phyloP scores from a whole-genome alignment of 2,329 filamentous ascomycete genomes.

The Fusarium humuli region DNA sequence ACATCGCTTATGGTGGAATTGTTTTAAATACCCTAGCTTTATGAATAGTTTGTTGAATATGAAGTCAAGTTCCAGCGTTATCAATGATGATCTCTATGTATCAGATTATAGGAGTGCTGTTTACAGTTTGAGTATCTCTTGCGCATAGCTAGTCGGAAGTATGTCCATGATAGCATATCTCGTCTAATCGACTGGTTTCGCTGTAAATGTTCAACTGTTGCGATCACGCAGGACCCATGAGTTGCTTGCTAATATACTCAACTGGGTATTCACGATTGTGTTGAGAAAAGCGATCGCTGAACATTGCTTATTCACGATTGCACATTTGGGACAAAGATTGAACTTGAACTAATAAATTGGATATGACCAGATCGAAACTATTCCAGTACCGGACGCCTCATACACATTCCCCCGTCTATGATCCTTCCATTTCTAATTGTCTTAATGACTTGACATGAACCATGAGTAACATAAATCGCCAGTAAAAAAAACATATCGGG shows the following conservation, averaged over 20 bases:
- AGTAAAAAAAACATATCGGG: constrained; percentile 36
- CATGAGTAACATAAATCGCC: constrained; percentile 36
- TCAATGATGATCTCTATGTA: neutral
- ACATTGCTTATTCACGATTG: neutral
- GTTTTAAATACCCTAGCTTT: constrained; percentile 30
- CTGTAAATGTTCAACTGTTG: no score
- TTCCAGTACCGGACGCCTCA: constrained; percentile 42
- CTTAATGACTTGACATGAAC: constrained; percentile 37
- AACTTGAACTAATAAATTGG: constrained; percentile 16
- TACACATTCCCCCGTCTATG: constrained; percentile 40
- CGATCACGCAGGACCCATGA: neutral
- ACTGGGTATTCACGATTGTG: neutral
- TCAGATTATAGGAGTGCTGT: no score
- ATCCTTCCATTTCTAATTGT: constrained; percentile 41
- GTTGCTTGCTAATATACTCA: neutral
- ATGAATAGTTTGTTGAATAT: neutral
- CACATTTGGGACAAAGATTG: neutral
- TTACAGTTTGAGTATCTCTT: no score
- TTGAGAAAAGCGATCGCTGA: neutral
- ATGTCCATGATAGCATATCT: no score
- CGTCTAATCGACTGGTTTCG: no score
- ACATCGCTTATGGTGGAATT: neutral
- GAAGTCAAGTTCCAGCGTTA: neutral
- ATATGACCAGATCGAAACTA: constrained; percentile 39
- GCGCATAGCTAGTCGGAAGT: no score